Base-by-base conservation (phyloP, 371 early-diverging fungal genomes). In the Apophysomyces elegans region DNA sequence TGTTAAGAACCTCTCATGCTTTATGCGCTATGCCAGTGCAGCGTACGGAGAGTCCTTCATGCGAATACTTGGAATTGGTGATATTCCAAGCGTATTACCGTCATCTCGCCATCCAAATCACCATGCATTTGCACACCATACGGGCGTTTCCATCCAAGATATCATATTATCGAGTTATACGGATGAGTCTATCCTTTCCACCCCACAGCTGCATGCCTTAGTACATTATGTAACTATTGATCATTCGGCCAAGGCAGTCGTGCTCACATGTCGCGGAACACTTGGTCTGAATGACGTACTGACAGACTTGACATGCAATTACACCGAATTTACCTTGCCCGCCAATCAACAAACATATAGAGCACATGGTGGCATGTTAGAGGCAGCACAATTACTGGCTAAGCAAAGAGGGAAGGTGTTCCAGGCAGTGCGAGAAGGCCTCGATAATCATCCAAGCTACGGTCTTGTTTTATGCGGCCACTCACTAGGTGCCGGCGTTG, bases 241-340 rank as follows among this genome's bases (percentile, higher is more conserved):
- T 70, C 95, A 93, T 62, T 76, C 75, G 2, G 84, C 92, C 0
- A 77, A 86, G 46, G 79, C 91, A 1, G 84, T 97, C 9, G 94
- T 96, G 0, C 64, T 97, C 12, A 93, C 96, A 0, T 90, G 94
- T 61, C 90, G 97, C 1, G 97, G 97, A 7, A 97, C 97, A 0
- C 81, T 96, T 8, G 95, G 95, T 0, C 75, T 96, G 57, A 89
- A 89, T 4, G 97, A 97, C 65, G 75, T 94, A 14, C 72, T 97
- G 59, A 92, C 95, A 11, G 96, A 97, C 74, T 81, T 96, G 58
- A 90, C 92, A 11, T 94, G 93, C 64, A 86, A 86, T 41, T 95
- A 94, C 74, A 81, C 84, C 56, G 80, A 87, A n/a, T 76, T 95
- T 47, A 66, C 68, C 0, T 70, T 93, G 39, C 78, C 79, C 0